Percentiles rank a stretch among this genome's conserved stretches.
phyloP scores from a whole-genome alignment of 2,329 filamentous ascomycete species.

The Cladosporium austrohemisphaericum region DNA sequence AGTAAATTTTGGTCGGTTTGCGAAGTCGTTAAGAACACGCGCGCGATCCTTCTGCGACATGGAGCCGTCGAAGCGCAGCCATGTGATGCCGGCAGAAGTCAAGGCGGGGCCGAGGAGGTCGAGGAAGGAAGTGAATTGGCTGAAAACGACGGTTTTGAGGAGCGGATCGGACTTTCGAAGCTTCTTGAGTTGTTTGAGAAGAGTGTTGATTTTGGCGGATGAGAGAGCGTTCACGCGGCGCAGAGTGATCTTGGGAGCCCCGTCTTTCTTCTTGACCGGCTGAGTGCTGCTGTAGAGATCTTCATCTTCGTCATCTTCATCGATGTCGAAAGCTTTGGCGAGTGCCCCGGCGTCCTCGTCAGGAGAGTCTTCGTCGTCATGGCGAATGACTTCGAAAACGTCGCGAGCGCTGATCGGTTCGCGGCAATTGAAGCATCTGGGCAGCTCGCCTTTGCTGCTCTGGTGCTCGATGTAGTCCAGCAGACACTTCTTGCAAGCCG shows the following conservation, averaged over 20 bases:
- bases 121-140: conserved; percentile 95
- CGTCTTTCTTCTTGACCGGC: conserved; percentile 17
- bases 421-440: conserved; percentile 88
- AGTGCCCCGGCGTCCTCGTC: conserved; percentile 21
- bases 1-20: conserved; percentile 53
- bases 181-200: conserved; percentile 70
- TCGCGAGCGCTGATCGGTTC: conserved; percentile 77
- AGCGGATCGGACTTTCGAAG: conserved; percentile 62
- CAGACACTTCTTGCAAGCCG: conserved; percentile 91
- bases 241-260: conserved; percentile 48
- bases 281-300: conserved; percentile 39
- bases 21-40: conserved; percentile 72
- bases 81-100: conserved; percentile 64
- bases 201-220: conserved; percentile 80
- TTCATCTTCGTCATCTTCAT: conserved; percentile 23
- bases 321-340: conserved; percentile 18
- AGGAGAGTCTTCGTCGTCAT: conserved; percentile 53
- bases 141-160: conserved; percentile 85
- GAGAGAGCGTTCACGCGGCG: conserved; percentile 63
- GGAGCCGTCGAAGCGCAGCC: conserved; percentile 84
- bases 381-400: conserved; percentile 84
- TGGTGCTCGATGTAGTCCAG: conserved; percentile 86
- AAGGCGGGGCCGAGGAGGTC: conserved; percentile 85
- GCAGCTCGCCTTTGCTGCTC: conserved; percentile 67
- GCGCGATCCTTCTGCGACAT: conserved; percentile 84